Evolutionary conservation across 352 stramenopile species (phyloP).

Genomic region (Phytophthora brassicae): DNA sequence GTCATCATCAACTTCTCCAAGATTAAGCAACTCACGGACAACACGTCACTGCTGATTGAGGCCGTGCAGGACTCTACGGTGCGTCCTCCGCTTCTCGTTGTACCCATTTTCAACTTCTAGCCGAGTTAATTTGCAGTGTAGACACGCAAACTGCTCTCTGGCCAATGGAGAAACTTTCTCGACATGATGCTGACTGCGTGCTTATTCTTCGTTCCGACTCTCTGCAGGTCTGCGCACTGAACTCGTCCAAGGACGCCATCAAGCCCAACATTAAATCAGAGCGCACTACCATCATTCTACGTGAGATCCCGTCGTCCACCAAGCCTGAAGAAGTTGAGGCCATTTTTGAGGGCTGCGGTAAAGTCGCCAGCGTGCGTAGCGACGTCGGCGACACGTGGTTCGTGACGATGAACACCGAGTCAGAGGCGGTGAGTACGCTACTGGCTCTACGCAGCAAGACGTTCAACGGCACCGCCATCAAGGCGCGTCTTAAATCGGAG

Average conservation of each 20-base stretch:
- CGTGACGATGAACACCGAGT: slow-evolving; percentile 88
- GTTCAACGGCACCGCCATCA: slow-evolving; percentile 89
- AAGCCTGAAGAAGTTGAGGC: slow-evolving; percentile 83
- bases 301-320: slow-evolving; percentile 90
- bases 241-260: slow-evolving; percentile 82
- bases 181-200: slow-evolving; percentile 43
- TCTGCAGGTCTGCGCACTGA: slow-evolving; percentile 69
- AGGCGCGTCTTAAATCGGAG: slow-evolving; percentile 92
- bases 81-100: slow-evolving; percentile 11
- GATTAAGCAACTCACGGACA: slow-evolving; percentile 82
- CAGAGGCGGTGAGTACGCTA: slow-evolving; percentile 84
- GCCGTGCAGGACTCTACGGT: slow-evolving; percentile 74
- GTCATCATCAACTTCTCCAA: slow-evolving; percentile 84
- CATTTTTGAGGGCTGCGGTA: slow-evolving; percentile 81
- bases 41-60: slow-evolving; percentile 62
- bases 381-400: slow-evolving; percentile 95
- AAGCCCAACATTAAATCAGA: slow-evolving; percentile 93
- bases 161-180: background rate
- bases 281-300: slow-evolving; percentile 92
- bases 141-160: background rate
- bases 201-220: slow-evolving; percentile 3
- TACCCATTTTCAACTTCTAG: too few species aligned
- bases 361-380: slow-evolving; percentile 84
- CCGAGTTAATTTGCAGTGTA: too few species aligned
- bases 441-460: slow-evolving; percentile 87